phyloP scores from a whole-genome alignment of 371 early-diverging fungal species.

The Umbelopsis sp. region DNA sequence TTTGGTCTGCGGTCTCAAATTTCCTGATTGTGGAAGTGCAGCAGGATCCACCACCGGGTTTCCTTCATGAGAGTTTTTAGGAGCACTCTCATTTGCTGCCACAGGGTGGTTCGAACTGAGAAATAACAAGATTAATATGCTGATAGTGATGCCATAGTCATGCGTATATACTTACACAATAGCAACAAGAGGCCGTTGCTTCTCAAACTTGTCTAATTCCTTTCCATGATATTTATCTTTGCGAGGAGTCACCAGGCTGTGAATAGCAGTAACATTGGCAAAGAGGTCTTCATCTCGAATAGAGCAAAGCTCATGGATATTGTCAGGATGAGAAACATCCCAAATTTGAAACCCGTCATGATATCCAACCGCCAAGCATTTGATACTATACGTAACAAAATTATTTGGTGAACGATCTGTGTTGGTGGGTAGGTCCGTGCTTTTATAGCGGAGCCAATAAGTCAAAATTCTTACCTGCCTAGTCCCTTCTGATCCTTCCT shows the following conservation, averaged over 20 bases:
- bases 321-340: conserved; percentile 72
- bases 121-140: neutral
- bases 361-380: conserved; percentile 77
- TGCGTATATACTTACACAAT: conserved; percentile 26
- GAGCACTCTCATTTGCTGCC: neutral
- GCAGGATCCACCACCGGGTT: conserved; percentile 23
- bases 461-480: neutral
- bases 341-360: conserved; percentile 83
- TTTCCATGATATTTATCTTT: conserved; percentile 22
- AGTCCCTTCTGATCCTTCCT: conserved; percentile 11
- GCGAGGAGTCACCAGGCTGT: conserved; percentile 36
- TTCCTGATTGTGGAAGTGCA: conserved; percentile 15
- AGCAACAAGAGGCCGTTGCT: conserved; percentile 50
- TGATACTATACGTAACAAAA: conserved; percentile 29
- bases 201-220: conserved; percentile 31
- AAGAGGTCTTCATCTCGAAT: conserved; percentile 54
- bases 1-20: conserved; percentile 13
- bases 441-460: neutral
- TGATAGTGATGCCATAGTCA: conserved; percentile 7
- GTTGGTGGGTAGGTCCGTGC: neutral
- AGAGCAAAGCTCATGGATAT: conserved; percentile 74
- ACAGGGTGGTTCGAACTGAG: neutral
- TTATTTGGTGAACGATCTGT: neutral
- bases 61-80: conserved; percentile 8
- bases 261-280: conserved; percentile 54